Conservation (phyloP, 768 basidiomycete species). For the Boletus vinaceobasis region DNA sequence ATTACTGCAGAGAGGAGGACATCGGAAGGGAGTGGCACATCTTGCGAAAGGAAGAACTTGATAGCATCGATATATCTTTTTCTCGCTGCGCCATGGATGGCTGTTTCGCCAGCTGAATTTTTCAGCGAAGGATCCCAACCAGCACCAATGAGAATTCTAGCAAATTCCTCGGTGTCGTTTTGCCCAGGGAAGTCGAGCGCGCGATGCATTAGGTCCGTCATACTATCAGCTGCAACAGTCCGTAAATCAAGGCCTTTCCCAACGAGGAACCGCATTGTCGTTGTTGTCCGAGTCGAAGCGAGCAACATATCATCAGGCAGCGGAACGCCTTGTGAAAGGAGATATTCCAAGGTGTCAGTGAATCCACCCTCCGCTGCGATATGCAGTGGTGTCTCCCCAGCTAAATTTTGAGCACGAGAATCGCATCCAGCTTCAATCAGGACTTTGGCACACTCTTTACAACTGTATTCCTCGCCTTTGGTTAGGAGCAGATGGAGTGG, state of each 20-base stretch:
- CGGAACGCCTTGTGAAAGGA: neutral
- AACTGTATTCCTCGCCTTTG: neutral
- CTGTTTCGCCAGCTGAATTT: neutral
- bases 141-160: neutral
- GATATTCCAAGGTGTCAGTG: neutral
- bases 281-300: neutral
- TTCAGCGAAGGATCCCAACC: neutral
- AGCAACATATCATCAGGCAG: neutral
- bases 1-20: neutral
- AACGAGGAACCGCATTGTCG: neutral
- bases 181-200: neutral
- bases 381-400: neutral
- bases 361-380: neutral
- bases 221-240: neutral
- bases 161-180: neutral
- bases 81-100: neutral
- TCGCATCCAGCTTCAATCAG: constrained; percentile 1
- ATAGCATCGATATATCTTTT: neutral
- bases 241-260: neutral
- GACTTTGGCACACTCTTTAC: neutral
- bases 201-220: neutral
- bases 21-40: neutral
- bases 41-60: neutral
- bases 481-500: neutral
- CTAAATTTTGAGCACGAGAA: neutral